Evolutionary conservation across 371 early-diverging fungal genomes (phyloP).

Genomic region (Parasitella parasitica): DNA sequence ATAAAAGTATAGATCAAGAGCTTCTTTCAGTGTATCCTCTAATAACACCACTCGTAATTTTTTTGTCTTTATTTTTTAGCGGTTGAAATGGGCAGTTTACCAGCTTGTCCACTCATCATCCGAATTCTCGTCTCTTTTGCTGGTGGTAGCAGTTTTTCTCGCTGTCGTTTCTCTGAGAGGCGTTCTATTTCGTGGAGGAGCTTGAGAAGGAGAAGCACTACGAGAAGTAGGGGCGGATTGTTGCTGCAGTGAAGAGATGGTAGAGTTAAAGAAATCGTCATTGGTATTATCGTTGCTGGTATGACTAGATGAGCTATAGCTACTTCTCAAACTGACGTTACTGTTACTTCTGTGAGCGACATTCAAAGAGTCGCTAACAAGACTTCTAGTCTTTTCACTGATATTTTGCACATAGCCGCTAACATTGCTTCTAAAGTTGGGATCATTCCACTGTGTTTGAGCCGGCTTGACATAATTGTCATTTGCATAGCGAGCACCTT

Average conservation of each 20-base stretch:
- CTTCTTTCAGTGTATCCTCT: background rate
- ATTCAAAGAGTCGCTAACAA: conserved; percentile 10
- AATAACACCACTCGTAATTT: too few species aligned
- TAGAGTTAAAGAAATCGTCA: conserved; percentile 49
- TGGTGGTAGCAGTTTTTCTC: conserved; percentile 2
- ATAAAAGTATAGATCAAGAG: background rate
- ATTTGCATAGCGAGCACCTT: conserved; percentile 61
- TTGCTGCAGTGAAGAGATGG: conserved; percentile 43
- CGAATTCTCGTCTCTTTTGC: conserved; percentile 39
- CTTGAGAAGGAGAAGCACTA: conserved; percentile 35
- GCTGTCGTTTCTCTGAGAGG: conserved; percentile 30
- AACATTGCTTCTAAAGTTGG: conserved; percentile 76
- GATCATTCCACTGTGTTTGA: conserved; percentile 77
- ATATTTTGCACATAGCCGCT: conserved; percentile 65
- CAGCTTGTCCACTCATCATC: conserved; percentile 61
- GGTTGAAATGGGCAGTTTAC: conserved; percentile 19
- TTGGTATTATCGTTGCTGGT: conserved; percentile 5
- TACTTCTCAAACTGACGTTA: conserved; percentile 15
- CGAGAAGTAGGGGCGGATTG: conserved; percentile 32
- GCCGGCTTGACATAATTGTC: conserved; percentile 83
- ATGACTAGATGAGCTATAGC: conserved; percentile 6
- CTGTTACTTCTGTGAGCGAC: background rate
- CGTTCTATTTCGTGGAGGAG: conserved; percentile 28
- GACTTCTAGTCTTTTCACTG: conserved; percentile 56
- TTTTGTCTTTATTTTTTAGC: too few species aligned